Base-by-base conservation (phyloP, 1,284 basidiomycete species). In the Tilletia indica region DNA sequence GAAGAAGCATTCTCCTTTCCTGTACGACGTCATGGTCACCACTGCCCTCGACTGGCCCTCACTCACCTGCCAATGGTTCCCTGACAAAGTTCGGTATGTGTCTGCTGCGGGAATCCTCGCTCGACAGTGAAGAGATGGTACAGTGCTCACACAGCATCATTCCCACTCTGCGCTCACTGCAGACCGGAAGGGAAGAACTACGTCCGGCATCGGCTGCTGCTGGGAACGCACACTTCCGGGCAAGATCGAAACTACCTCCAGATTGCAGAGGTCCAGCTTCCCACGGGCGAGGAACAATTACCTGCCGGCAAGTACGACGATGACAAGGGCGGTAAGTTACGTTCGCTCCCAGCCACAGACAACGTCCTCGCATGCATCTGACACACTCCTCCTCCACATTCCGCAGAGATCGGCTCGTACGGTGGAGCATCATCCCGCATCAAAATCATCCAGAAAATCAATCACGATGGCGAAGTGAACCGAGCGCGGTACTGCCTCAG, bases 41-140 rank as follows among this genome's bases (percentile, higher is more conserved):
- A 95, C 98, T 84, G 96, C 97, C 36, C 88, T 99, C 70, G 94
- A 97, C 85, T 99, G 97, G 97, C 97, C 97, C 19, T 94, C 91
- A 80, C 85, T 99, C 80, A 99, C 97, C 2, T 95, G 93, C 85
- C 97, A 99, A 86, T 99, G 97, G 97, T 93, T 99, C 84, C 97
- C 97, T 0, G 96, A 99, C 87, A 91, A 91, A 85, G 94, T 97
- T 61, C 70, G 76, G 38, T 77, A 70, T 68, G 74, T 61, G 56
- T 21, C 0, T 38, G 9, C 11, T 21, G 21, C n/a, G 11, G 14
- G 48, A 9, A 14, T 14, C 3, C 42, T 45, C 14, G 42, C 42
- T 45, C 42, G 42, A 45, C 42, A 45, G 1, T 45, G 42, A 1
- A 45, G 6, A 14, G 31, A 39, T 58, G 19, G 12, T 16, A 14